These are phyloP conservation scores for Stromatinia cepivora DNA, from an alignment of 2,329 filamentous ascomycete species.

Conservation along the genomic window DNA sequence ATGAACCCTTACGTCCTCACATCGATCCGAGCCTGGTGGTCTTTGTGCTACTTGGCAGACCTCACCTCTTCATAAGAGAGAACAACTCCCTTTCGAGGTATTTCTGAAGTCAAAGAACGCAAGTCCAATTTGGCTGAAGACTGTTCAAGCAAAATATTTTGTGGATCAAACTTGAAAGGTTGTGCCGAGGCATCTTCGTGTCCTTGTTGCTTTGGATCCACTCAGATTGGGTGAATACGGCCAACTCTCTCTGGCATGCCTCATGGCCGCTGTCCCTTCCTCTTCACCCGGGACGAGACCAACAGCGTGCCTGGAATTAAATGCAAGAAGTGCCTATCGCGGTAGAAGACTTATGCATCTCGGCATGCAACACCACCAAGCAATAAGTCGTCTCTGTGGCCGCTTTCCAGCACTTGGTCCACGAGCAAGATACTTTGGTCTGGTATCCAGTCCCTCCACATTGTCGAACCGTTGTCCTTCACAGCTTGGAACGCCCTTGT, in stretches of 20 bases:
- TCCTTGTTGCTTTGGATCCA: slow-evolving; percentile 99
- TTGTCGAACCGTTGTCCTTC: neutral
- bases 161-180: neutral
- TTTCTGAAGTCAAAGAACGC: neutral
- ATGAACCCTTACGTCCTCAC: neutral
- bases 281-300: slow-evolving; percentile 91
- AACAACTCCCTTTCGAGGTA: neutral
- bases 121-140: neutral
- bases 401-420: neutral
- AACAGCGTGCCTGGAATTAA: slow-evolving; percentile 91
- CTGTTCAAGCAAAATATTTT: no score
- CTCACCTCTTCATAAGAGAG: neutral
- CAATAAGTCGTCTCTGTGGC: slow-evolving; percentile 58
- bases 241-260: slow-evolving; percentile 78
- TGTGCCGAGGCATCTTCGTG: neutral
- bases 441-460: neutral
- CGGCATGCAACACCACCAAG: slow-evolving; percentile 93
- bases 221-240: slow-evolving; percentile 48
- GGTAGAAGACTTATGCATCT: slow-evolving; percentile 98
- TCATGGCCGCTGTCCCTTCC: slow-evolving; percentile 94
- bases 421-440: no score
- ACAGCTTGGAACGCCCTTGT: neutral
- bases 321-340: slow-evolving; percentile 99
- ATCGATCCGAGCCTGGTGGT: neutral
- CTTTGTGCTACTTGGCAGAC: neutral